Evolutionary conservation across 768 basidiomycete genomes (phyloP).

Genomic region (Artomyces pyxidatus): DNA sequence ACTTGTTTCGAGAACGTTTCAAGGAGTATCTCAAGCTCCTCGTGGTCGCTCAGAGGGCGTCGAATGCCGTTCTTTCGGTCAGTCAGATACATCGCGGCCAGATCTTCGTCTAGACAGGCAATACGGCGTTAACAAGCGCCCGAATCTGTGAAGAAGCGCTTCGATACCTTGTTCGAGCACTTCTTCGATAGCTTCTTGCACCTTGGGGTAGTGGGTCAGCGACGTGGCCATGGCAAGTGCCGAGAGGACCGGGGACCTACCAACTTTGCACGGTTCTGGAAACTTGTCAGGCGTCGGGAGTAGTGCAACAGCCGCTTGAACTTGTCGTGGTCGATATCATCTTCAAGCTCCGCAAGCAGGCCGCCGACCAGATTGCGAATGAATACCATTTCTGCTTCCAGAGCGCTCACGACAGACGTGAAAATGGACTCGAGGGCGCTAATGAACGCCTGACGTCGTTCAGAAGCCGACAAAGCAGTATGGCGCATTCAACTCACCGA

Average conservation of each 20-base stretch:
- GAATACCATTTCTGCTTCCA: constrained; percentile 96
- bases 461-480: constrained; percentile 9
- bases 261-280: constrained; percentile 85
- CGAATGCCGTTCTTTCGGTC: constrained; percentile 61
- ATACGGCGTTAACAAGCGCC: neutral
- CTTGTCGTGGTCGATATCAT: constrained; percentile 91
- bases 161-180: constrained; percentile 75
- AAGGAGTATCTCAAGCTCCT: constrained; percentile 87
- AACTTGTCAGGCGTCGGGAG: constrained; percentile 78
- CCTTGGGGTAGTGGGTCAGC: constrained; percentile 33
- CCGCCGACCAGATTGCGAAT: constrained; percentile 87
- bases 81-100: constrained; percentile 92
- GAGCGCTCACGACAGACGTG: constrained; percentile 82
- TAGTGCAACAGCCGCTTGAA: constrained; percentile 90
- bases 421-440: constrained; percentile 92
- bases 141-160: neutral
- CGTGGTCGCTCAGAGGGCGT: constrained; percentile 75
- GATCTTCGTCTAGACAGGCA: constrained; percentile 67
- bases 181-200: constrained; percentile 87
- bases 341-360: constrained; percentile 86
- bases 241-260: constrained; percentile 31
- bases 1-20: constrained; percentile 96
- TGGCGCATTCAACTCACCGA: constrained; percentile 40
- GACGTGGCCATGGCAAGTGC: neutral
- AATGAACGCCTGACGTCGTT: constrained; percentile 6